Conservation (phyloP, 345 rosid genomes). For the Nephelium lappaceum region DNA sequence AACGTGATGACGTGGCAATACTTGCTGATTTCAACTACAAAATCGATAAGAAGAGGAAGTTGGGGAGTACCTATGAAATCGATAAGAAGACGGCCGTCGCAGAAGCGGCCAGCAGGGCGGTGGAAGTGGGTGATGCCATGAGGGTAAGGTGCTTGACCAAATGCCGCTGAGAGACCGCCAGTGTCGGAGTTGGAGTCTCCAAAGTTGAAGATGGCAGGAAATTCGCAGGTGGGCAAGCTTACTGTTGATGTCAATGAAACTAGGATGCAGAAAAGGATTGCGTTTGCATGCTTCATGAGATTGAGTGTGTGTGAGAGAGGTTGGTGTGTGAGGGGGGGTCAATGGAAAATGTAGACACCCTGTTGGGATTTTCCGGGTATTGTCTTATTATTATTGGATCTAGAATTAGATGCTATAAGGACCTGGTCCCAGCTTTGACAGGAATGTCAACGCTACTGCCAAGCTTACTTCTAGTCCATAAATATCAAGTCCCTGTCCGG, state of each 20-base stretch:
- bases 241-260: not conserved
- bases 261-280: not conserved
- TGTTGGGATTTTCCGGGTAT: too few species aligned
- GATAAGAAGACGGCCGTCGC: slow-evolving; percentile 66
- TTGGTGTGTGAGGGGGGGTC: not conserved
- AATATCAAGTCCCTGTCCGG: too few species aligned
- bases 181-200: slow-evolving; percentile 61
- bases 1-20: too few species aligned
- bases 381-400: too few species aligned
- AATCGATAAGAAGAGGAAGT: too few species aligned
- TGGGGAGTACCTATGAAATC: slow-evolving; percentile 59
- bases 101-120: slow-evolving; percentile 61
- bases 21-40: too few species aligned
- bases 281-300: not conserved
- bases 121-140: slow-evolving; percentile 63
- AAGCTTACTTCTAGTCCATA: not conserved
- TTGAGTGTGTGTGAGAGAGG: too few species aligned
- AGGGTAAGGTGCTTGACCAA: slow-evolving; percentile 60
- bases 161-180: slow-evolving; percentile 64
- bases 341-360: not conserved
- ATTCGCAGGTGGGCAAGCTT: slow-evolving; percentile 19
- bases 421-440: not conserved
- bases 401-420: too few species aligned
- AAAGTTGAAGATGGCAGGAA: slow-evolving; percentile 52
- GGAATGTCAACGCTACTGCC: not conserved